Conservation (phyloP, 306 rosid species). For the Trifolium subterraneum region DNA sequence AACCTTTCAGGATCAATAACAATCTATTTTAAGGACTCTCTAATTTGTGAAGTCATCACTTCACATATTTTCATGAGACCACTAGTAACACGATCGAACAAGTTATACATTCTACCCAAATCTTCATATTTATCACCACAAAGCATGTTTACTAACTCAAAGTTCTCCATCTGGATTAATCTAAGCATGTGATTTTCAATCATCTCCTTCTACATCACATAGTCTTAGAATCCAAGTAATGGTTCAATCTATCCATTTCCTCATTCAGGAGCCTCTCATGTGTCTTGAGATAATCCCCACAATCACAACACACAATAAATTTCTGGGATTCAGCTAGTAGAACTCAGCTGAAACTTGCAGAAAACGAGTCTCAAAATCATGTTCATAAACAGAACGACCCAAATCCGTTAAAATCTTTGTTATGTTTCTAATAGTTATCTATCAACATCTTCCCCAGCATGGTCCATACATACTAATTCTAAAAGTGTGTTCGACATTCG, state of each 20-base stretch:
- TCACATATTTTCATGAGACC: neutral
- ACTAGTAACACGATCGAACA: neutral
- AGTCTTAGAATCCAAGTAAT: too few species aligned
- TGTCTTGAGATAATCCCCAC: constrained; percentile 81
- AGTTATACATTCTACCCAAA: neutral
- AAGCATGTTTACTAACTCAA: too few species aligned
- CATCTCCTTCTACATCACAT: too few species aligned
- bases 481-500: constrained; percentile 65
- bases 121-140: neutral
- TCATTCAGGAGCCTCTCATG: constrained; percentile 54
- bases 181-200: too few species aligned
- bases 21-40: constrained; percentile 74
- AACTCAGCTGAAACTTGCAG: constrained; percentile 79
- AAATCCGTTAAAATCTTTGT: constrained; percentile 82
- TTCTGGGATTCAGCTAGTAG: constrained; percentile 72
- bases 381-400: constrained; percentile 73
- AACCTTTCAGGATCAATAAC: constrained; percentile 82
- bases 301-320: constrained; percentile 76
- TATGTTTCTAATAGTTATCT: constrained; percentile 72
- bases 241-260: too few species aligned
- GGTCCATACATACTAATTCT: constrained; percentile 63
- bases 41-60: constrained; percentile 72
- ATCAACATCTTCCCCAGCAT: constrained; percentile 77
- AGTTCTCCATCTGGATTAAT: too few species aligned
- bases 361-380: constrained; percentile 75